A percentile compares a stretch with the other conserved stretches of the same genome.
These are phyloP conservation scores for Saccharomycopsis sp. DNA, from an alignment of 805 yeast genomes.

Conservation along the genomic window DNA sequence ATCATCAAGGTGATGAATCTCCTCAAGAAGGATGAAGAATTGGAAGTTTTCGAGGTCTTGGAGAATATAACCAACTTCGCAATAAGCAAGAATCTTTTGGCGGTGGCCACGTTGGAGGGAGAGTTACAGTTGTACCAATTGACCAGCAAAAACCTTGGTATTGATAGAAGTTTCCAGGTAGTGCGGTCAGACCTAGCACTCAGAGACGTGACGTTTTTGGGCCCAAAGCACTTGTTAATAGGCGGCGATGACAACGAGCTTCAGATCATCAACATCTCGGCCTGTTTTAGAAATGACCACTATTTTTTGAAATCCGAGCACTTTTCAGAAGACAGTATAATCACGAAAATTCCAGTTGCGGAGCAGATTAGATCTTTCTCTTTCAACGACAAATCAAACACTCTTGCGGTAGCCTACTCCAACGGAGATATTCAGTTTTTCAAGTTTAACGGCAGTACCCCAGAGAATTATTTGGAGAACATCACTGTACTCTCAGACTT, in stretches of 20 bases:
- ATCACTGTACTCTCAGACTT: conserved; percentile 26
- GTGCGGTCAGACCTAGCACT: conserved; percentile 17
- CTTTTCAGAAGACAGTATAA: conserved; percentile 9
- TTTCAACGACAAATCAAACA: conserved; percentile 50
- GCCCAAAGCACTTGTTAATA: conserved; percentile 32
- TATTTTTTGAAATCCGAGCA: neutral
- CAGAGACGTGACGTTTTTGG: conserved; percentile 14
- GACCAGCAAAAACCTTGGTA: neutral
- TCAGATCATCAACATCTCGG: conserved; percentile 37
- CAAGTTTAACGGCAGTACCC: conserved; percentile 25
- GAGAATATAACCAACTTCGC: conserved; percentile 40
- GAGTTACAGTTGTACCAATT: conserved; percentile 11
- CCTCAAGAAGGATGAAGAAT: conserved; percentile 49
- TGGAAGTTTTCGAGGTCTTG: conserved; percentile 47
- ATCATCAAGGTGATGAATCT: conserved; percentile 44
- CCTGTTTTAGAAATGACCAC: neutral
- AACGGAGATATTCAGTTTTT: conserved; percentile 54
- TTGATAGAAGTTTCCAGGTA: neutral
- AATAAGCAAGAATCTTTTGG: conserved; percentile 33
- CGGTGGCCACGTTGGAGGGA: conserved; percentile 20
- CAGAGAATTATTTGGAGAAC: neutral
- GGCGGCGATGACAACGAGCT: conserved; percentile 66
- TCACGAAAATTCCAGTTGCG: conserved; percentile 32
- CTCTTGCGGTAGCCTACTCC: conserved; percentile 50
- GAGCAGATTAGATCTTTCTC: conserved; percentile 54